Evolutionary conservation across 257 asterid genomes (phyloP).

Genomic region (Sherardia arvensis): DNA sequence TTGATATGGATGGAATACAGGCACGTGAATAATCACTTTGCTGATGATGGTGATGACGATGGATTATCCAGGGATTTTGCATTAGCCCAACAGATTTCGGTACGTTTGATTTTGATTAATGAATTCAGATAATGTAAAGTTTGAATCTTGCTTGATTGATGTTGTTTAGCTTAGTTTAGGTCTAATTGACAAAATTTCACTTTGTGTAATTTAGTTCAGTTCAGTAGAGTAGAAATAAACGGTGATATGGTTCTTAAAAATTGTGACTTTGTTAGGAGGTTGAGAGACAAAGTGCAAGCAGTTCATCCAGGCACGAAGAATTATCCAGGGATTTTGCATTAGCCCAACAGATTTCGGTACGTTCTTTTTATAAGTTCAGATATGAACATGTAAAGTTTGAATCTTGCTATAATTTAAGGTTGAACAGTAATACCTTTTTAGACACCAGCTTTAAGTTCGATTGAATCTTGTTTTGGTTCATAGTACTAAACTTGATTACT

Average conservation of each 20-base stretch:
- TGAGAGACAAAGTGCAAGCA: too few species aligned
- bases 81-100: conserved; percentile 22
- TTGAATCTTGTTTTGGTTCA: background rate
- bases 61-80: conserved; percentile 20
- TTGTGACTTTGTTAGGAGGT: too few species aligned
- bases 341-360: conserved; percentile 19
- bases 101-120: background rate
- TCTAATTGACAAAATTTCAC: too few species aligned
- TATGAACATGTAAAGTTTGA: background rate
- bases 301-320: too few species aligned
- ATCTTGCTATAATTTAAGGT: background rate
- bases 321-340: conserved; percentile 19
- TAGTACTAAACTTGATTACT: background rate
- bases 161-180: too few species aligned
- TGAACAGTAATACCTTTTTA: too few species aligned
- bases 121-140: too few species aligned
- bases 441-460: background rate
- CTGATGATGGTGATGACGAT: conserved; percentile 32
- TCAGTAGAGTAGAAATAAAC: too few species aligned
- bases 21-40: conserved; percentile 33
- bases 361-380: background rate
- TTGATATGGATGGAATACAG: conserved; percentile 11
- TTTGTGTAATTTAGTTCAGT: too few species aligned
- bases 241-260: too few species aligned
- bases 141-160: too few species aligned